Conservation (phyloP, 2,329 filamentous ascomycete genomes). For the Trichoderma sp. region DNA sequence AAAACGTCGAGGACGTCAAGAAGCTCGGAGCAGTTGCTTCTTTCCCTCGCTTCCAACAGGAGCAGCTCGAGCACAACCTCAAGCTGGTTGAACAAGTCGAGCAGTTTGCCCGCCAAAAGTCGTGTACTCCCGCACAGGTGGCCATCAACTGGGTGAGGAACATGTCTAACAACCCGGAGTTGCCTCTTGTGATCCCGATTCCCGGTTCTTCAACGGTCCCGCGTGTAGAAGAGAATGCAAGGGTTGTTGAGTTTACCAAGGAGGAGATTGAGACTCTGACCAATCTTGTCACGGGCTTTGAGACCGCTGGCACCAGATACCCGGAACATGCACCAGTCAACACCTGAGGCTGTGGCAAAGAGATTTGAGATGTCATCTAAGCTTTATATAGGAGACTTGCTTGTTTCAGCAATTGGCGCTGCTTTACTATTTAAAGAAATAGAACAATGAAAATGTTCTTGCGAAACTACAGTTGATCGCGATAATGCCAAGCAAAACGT, state of each 20-base stretch:
- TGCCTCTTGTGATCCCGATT: constrained; percentile 64
- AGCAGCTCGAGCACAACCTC: constrained; percentile 65
- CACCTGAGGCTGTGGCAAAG: constrained; percentile 28
- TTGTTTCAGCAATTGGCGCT: not conserved
- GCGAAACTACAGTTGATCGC: not conserved
- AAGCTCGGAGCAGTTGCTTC: constrained; percentile 25
- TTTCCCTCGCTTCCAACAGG: constrained; percentile 62
- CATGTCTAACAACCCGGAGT: constrained; percentile 51
- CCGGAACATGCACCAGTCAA: constrained; percentile 38
- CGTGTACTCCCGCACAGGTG: constrained; percentile 64
- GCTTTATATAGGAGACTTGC: not conserved
- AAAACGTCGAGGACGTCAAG: constrained; percentile 29
- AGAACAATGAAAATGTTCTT: not conserved
- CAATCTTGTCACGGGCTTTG: constrained; percentile 48
- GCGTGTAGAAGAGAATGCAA: constrained; percentile 62
- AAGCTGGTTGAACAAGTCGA: constrained; percentile 60
- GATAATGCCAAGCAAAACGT: not conserved
- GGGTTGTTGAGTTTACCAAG: constrained; percentile 48
- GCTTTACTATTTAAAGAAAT: not conserved
- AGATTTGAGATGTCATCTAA: not conserved
- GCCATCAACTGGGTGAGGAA: constrained; percentile 64
- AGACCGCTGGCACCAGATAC: constrained; percentile 54
- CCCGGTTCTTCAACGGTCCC: constrained; percentile 60
- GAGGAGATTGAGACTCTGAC: constrained; percentile 54
- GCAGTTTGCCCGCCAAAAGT: constrained; percentile 60